Conservation (phyloP, 257 asterid species). For the Cinchona pubescens region DNA sequence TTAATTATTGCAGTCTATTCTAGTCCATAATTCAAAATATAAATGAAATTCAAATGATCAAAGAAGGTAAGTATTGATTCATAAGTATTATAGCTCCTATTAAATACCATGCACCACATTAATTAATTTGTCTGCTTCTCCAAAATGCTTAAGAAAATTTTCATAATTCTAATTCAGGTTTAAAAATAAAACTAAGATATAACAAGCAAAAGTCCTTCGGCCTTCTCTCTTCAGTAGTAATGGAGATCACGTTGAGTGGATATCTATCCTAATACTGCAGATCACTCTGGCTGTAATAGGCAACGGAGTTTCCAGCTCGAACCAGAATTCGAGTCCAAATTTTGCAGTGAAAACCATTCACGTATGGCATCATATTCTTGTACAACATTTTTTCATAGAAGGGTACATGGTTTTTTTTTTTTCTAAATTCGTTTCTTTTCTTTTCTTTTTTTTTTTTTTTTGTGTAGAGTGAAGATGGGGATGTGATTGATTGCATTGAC, state of each 20-base stretch:
- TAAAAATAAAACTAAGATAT: background rate
- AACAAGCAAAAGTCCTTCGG: background rate
- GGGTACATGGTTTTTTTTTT: background rate
- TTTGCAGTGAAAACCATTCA: constrained; percentile 34
- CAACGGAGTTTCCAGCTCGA: background rate
- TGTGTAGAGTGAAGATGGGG: constrained; percentile 81
- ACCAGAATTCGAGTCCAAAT: background rate
- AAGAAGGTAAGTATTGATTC: constrained; percentile 18
- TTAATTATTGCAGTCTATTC: no score
- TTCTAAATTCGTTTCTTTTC: no score
- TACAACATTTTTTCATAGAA: no score
- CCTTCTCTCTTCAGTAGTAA: background rate
- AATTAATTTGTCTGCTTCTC: background rate
- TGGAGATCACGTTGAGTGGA: background rate
- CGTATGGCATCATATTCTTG: constrained; percentile 22
- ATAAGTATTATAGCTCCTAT: background rate
- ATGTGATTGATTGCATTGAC: constrained; percentile 62
- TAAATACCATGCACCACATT: background rate
- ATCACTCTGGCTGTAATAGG: background rate
- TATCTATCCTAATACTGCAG: background rate
- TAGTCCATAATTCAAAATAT: no score
- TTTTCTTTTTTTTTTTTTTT: background rate
- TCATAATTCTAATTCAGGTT: no score
- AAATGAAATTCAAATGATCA: constrained; percentile 8
- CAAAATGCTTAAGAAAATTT: no score